Base-by-base conservation (phyloP, 805 yeast species). In the Candida morakotiae region DNA sequence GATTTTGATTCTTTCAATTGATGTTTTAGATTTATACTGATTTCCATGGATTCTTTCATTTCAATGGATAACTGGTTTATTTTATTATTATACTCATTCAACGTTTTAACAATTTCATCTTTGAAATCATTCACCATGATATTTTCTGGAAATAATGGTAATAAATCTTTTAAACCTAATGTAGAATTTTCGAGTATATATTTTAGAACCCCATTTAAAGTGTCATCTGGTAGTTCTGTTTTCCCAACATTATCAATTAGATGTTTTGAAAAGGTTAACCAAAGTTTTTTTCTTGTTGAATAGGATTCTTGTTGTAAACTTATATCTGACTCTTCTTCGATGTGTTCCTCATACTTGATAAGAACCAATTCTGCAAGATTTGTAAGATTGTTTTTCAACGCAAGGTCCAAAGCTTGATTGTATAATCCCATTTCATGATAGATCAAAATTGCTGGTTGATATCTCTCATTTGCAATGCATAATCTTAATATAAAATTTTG, bases 111-210 rank as follows among this genome's bases (percentile, higher is more conserved):
- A 29, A 93, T 76, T 47, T 88, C 95, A 32, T 83, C 85, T 46
- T 87, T 87, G 51, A 93, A 76, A 42, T 83, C 80, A 45, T 86
- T 93, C 34, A 93, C 81, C 19, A 86, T 79, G 0, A 85, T 75
- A 40, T 85, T 78, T 47, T 87, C 89, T 0, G 97, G 96, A 45
- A 93, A 81, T 22, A 87, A 63, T 2, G 94, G 94, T 35, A 93
- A 60, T 28, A 93, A 53, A 50, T 93, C 98, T 44, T 85, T 88
- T 30, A 93, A 79, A 3, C 81, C 73, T 15, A 85, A 54, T 10
- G 74, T 49, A 24, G 54, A 56, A 19, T 31, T 37, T 3, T 20
- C 17, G 2, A 67, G 48, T 9, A 67, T 50, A 37, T 64, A 64
- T 32, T 49, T 52, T 23, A 67, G 41, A 2, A 54, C 55, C 29